Percentiles rank a stretch among this genome's conserved stretches.
Conservation (phyloP, 1,284 basidiomycete species). For the Melampsora americana region DNA sequence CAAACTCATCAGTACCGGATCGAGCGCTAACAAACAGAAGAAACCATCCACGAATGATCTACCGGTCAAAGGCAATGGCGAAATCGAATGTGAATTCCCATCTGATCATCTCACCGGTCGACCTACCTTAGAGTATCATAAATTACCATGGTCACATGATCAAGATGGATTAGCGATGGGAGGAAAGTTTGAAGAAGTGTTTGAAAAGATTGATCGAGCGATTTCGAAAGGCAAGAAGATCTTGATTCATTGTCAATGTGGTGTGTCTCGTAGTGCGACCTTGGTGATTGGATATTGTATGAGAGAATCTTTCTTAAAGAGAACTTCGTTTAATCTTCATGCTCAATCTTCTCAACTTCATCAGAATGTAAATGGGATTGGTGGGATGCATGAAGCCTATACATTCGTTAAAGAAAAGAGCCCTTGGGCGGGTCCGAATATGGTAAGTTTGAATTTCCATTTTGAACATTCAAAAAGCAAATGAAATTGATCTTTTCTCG, state of each 20-base stretch:
- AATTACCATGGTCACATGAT: conserved; percentile 83
- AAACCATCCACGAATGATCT: conserved; percentile 8
- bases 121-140: conserved; percentile 81
- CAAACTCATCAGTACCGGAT: not conserved
- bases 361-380: conserved; percentile 52
- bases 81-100: conserved; percentile 29
- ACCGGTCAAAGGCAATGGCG: not conserved
- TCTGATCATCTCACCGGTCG: conserved; percentile 64
- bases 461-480: conserved; percentile 5
- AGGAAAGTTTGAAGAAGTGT: conserved; percentile 69
- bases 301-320: conserved; percentile 76
- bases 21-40: conserved; percentile 25
- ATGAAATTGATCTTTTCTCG: not conserved
- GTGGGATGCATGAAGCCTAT: conserved; percentile 85
- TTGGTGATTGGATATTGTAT: conserved; percentile 90
- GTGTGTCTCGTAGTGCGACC: conserved; percentile 89
- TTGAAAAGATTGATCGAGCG: conserved; percentile 75
- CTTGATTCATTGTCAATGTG: conserved; percentile 91
- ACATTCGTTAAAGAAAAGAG: conserved; percentile 68
- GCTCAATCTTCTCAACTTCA: not conserved
- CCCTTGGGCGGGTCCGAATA: conserved; percentile 85
- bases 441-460: conserved; percentile 62
- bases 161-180: conserved; percentile 24
- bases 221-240: conserved; percentile 71
- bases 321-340: conserved; percentile 51